Evolutionary conservation across 2,329 filamentous ascomycete species (phyloP).

Genomic region (Phyllosticta ampelicida): DNA sequence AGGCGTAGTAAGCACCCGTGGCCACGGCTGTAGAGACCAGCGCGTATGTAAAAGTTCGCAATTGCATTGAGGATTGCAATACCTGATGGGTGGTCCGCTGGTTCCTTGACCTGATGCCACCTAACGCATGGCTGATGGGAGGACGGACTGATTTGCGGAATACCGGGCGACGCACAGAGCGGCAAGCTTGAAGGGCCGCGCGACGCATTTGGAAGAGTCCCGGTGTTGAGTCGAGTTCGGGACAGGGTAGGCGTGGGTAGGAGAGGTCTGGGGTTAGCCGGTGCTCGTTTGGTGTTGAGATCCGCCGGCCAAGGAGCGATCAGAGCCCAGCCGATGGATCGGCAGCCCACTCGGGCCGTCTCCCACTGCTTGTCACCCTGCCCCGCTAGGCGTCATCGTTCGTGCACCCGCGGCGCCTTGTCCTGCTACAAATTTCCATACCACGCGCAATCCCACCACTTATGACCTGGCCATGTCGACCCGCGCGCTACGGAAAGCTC

Average conservation of each 20-base stretch:
- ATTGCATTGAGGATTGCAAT: conserved; percentile 63
- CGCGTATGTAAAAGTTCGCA: conserved; percentile 56
- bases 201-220: conserved; percentile 53
- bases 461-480: conserved; percentile 47
- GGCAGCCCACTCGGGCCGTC: conserved; percentile 1
- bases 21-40: conserved; percentile 58
- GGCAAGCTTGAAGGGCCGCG: conserved; percentile 55
- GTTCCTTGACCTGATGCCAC: conserved; percentile 12
- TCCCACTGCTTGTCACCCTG: not conserved
- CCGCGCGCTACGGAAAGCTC: conserved; percentile 53
- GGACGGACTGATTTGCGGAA: conserved; percentile 46
- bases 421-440: not conserved
- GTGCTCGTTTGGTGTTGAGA: conserved; percentile 8
- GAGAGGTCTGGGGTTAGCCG: conserved; percentile 2
- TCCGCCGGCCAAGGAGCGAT: not conserved
- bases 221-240: conserved; percentile 2
- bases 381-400: conserved; percentile 7
- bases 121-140: conserved; percentile 33
- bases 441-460: not conserved
- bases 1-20: conserved; percentile 67
- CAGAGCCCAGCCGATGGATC: not conserved
- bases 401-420: not conserved
- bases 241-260: not conserved
- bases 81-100: conserved; percentile 29
- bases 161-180: conserved; percentile 55